Evolutionary conservation across 306 rosid genomes (phyloP).

Genomic region (Argentina anserina): DNA sequence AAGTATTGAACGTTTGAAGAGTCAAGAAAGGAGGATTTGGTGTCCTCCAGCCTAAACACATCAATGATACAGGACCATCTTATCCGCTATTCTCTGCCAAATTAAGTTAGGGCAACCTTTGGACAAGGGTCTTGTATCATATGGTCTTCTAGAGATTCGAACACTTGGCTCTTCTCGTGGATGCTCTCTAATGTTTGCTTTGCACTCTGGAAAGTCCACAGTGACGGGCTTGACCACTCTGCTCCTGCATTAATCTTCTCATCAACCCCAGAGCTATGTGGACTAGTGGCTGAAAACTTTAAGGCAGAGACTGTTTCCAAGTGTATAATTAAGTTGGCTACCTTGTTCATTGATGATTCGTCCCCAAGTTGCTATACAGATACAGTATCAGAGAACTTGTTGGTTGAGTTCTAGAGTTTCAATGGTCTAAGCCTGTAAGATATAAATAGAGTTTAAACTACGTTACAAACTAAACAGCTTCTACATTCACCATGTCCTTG

Average conservation of each 20-base stretch:
- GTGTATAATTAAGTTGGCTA: too few relatives aligned
- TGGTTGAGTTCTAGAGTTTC: not conserved
- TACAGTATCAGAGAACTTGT: not conserved
- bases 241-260: not conserved
- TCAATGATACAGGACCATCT: not conserved
- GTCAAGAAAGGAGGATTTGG: not conserved
- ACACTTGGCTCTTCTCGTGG: not conserved
- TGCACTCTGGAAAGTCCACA: not conserved
- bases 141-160: not conserved
- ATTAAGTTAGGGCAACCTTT: not conserved
- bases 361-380: not conserved
- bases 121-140: not conserved
- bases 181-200: not conserved
- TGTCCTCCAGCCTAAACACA: not conserved
- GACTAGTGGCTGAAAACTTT: not conserved
- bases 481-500: conserved; percentile 5
- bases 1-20: not conserved
- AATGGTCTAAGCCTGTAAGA: not conserved
- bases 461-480: not conserved
- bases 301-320: not conserved
- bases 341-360: not conserved
- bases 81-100: not conserved
- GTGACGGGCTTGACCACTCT: not conserved
- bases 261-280: not conserved
- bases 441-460: not conserved